Evolutionary conservation across 192 early-diverging fungal genomes (phyloP), one percentile per base, ranked within the genome.

Genomic region (Podila verticillata): DNA sequence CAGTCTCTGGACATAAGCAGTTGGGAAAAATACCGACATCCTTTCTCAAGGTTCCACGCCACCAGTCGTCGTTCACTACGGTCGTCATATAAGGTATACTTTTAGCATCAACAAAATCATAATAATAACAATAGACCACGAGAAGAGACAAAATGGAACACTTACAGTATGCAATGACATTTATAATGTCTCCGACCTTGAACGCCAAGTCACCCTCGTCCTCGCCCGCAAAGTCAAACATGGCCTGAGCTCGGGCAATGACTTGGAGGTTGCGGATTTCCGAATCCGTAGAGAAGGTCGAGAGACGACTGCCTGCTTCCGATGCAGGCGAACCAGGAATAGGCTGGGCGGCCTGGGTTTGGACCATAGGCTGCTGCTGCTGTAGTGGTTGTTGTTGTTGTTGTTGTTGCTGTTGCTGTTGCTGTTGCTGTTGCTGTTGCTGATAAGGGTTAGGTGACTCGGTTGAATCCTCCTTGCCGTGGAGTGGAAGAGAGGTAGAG

Each of bases 61-160:
- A 80, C 75, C 75, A 80, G 57, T 80, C 75, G 34, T 60, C 70
- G 34, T 80, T 80, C 70, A 80, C 75, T 80, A 68, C n/a, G n/a
- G n/a, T 44, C 39, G 39, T 44, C 26, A 12, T 36, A 19, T 12
- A n/a, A 62, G 13, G 8, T 17, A 30, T 26, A 29, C 15, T 15
- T 6, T 30, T 19, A 59, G 26, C 26, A 63, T 12, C 30, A 48
- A 61, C n/a, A n/a, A n/a, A n/a, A n/a, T n/a, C n/a, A n/a, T 39
- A 24, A 22, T 9, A 24, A 63, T 10, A 36, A 17, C 9, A 19
- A 12, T 28, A 5, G 7, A 30, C 30, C 26, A 63, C 30, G 48
- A 28, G n/a, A 44, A 30, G 8, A 48, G 19, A 47, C 17, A 17
- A 28, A 19, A 61, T 7, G 0, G 31, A 7, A n/a, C 26, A 66